Evolutionary conservation across 2,329 filamentous ascomycete genomes (phyloP).

Genomic region (Aspergillus quadrilineatus): DNA sequence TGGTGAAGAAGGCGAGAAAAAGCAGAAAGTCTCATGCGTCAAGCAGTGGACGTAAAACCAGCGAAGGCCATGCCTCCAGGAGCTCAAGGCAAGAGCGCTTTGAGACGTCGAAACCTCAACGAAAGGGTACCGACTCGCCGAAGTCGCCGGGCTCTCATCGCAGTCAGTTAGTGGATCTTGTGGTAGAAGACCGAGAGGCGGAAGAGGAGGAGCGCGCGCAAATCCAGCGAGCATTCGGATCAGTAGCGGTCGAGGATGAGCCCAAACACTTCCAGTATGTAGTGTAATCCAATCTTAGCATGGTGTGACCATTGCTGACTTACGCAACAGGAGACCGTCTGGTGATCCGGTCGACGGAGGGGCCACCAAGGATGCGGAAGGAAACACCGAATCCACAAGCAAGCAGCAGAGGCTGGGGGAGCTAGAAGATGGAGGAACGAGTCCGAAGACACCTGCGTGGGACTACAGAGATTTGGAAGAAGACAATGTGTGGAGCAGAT

Average conservation of each 20-base stretch:
- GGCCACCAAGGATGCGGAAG: conserved; percentile 8
- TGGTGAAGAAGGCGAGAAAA: conserved; percentile 41
- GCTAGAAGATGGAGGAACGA: conserved; percentile 12
- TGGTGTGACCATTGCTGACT: conserved; percentile 14
- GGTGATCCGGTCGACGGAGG: conserved; percentile 32
- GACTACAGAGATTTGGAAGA: conserved; percentile 37
- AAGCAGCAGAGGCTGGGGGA: conserved; percentile 5
- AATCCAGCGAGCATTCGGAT: conserved; percentile 61
- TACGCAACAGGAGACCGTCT: conserved; percentile 30
- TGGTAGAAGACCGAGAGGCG: conserved; percentile 63
- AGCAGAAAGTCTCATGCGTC: conserved; percentile 35
- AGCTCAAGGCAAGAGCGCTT: conserved; percentile 35
- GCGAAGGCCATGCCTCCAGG: conserved; percentile 30
- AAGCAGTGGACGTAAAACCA: conserved; percentile 18
- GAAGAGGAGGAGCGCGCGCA: conserved; percentile 63
- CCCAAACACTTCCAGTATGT: conserved; percentile 35
- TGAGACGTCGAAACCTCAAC: conserved; percentile 24
- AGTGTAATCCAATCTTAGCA: neutral
- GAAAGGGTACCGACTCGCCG: conserved; percentile 34
- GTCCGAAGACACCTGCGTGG: conserved; percentile 22
- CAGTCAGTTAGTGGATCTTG: conserved; percentile 65
- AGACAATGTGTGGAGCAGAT: conserved; percentile 38
- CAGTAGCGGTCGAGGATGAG: conserved; percentile 57
- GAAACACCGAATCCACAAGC: conserved; percentile 19
- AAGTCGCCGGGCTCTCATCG: conserved; percentile 57